A percentile compares a stretch with the other conserved stretches of the same genome.
Evolutionary conservation across 768 basidiomycete species (phyloP).

Genomic region (Auriscalpium vulgare): DNA sequence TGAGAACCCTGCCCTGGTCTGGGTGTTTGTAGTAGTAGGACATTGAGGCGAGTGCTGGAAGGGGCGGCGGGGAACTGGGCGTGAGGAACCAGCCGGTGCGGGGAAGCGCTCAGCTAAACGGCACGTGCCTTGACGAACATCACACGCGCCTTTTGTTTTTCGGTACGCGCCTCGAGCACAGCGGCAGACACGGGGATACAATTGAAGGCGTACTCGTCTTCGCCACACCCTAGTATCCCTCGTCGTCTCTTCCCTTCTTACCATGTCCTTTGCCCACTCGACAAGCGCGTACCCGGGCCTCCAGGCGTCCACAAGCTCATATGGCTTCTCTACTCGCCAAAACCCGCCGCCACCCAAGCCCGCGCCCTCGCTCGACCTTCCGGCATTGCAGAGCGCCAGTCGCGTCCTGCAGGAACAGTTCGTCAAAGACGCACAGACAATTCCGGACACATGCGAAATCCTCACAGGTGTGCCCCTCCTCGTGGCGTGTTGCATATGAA

Average conservation of each 20-base stretch:
- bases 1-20: constrained; percentile 10
- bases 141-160: not conserved
- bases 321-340: not conserved
- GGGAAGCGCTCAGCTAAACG: not conserved
- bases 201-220: not conserved
- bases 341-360: constrained; percentile 9
- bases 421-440: constrained; percentile 61
- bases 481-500: not conserved
- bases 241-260: not conserved
- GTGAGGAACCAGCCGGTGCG: not conserved
- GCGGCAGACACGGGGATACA: not conserved
- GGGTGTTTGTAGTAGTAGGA: not conserved
- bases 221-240: not conserved
- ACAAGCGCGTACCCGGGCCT: not conserved
- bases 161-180: not conserved
- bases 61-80: too few relatives aligned
- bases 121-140: not conserved
- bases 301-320: not conserved
- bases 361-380: constrained; percentile 42
- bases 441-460: constrained; percentile 71
- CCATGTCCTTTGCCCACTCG: constrained; percentile 1
- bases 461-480: constrained; percentile 42
- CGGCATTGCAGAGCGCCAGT: constrained; percentile 57
- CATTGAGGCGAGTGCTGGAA: not conserved
- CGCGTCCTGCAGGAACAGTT: constrained; percentile 61